phyloP scores from a whole-genome alignment of 805 yeast genomes.

The Wickerhamiella azyma region DNA sequence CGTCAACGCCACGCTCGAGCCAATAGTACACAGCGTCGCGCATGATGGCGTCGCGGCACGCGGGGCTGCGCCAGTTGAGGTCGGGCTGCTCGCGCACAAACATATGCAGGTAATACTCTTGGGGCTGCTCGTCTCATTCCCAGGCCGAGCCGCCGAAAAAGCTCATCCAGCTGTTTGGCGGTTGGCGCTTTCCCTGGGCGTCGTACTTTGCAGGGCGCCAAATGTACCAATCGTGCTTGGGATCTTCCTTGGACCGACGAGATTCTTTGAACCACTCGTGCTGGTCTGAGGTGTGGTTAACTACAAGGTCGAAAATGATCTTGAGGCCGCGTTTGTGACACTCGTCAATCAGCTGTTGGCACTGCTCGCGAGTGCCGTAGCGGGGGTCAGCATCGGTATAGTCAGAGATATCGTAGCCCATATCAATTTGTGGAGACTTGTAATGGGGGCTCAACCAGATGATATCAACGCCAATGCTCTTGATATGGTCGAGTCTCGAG shows the following conservation, averaged over 20 bases:
- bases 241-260: constrained; percentile 35
- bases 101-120: constrained; percentile 41
- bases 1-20: constrained; percentile 42
- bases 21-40: constrained; percentile 36
- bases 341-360: constrained; percentile 35
- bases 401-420: constrained; percentile 49
- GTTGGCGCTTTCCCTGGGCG: constrained; percentile 35
- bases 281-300: constrained; percentile 43
- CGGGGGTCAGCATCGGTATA: constrained; percentile 38
- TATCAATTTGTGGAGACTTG: constrained; percentile 46
- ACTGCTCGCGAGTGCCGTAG: constrained; percentile 42
- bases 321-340: constrained; percentile 38
- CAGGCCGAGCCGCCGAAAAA: constrained; percentile 44
- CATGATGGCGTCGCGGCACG: constrained; percentile 23
- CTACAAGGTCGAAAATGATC: constrained; percentile 41
- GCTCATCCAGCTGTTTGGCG: constrained; percentile 46
- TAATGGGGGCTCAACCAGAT: constrained; percentile 47
- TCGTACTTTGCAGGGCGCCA: constrained; percentile 41
- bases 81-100: constrained; percentile 48
- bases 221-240: constrained; percentile 49
- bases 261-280: constrained; percentile 49
- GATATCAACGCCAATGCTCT: constrained; percentile 38
- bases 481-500: constrained; percentile 38
- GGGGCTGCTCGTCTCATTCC: constrained; percentile 40
- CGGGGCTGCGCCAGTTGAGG: constrained; percentile 44